These are phyloP conservation scores for Leptosphaerulina australis DNA, from an alignment of 2,329 filamentous ascomycete species.

Conservation along the genomic window DNA sequence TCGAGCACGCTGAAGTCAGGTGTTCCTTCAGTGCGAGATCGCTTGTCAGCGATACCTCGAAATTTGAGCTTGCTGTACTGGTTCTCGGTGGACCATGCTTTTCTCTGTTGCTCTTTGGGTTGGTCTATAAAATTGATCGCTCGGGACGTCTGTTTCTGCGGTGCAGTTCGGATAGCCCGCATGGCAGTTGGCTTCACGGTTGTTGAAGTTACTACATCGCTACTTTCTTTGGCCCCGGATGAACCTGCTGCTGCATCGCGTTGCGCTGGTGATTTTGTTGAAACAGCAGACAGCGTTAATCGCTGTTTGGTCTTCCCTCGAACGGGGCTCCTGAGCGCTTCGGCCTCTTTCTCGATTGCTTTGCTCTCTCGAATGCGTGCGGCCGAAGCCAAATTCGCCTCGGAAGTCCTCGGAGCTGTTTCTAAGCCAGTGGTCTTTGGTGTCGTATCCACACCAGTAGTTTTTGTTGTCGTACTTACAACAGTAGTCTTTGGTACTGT, in stretches of 20 bases:
- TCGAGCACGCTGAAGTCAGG: slow-evolving; percentile 34
- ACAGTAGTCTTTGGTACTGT: too few relatives aligned
- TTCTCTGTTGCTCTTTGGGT: slow-evolving; percentile 18
- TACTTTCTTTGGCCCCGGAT: background rate
- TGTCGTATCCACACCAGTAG: too few relatives aligned
- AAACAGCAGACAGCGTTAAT: background rate
- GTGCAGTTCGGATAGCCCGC: slow-evolving; percentile 3
- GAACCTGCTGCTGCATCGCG: background rate
- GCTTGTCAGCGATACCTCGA: slow-evolving; percentile 27
- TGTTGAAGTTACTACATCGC: background rate
- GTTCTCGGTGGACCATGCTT: slow-evolving; percentile 20
- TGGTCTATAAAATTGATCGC: slow-evolving; percentile 39
- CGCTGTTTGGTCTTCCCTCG: background rate
- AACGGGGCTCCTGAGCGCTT: background rate
- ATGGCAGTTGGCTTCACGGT: background rate
- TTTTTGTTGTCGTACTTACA: too few relatives aligned
- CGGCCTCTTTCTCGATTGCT: background rate
- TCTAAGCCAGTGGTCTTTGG: background rate
- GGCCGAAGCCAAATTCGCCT: too few relatives aligned
- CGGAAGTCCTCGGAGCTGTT: background rate
- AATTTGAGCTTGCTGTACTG: slow-evolving; percentile 28
- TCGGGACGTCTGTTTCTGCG: slow-evolving; percentile 2
- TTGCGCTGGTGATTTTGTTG: background rate
- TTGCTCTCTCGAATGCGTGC: background rate
- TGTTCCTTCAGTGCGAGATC: slow-evolving; percentile 29